Percentiles rank a stretch among this genome's conserved stretches.
These are phyloP conservation scores for Colletotrichum sp. DNA, from an alignment of 2,329 filamentous ascomycete species.

Conservation along the genomic window DNA sequence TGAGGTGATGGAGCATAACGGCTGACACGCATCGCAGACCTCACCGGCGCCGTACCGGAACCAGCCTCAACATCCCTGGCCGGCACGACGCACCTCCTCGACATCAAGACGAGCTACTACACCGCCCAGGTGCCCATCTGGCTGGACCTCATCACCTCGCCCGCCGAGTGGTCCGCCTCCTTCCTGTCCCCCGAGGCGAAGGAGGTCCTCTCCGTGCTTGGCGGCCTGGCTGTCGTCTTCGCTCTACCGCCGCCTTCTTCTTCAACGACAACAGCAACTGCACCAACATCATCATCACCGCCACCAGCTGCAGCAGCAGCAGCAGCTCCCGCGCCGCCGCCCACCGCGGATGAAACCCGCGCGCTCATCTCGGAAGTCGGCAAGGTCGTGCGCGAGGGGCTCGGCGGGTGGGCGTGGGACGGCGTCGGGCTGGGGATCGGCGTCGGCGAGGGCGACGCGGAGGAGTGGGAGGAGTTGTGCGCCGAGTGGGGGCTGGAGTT, in stretches of 20 bases:
- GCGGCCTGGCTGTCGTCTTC: slow-evolving; percentile 63
- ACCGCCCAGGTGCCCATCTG: slow-evolving; percentile 65
- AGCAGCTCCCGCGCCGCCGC: neutral
- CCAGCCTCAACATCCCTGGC: slow-evolving; percentile 51
- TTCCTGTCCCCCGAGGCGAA: slow-evolving; percentile 66
- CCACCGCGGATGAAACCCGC: slow-evolving; percentile 29
- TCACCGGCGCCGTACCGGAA: slow-evolving; percentile 53
- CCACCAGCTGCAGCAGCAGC: neutral
- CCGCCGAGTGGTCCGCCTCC: slow-evolving; percentile 59
- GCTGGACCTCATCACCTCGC: slow-evolving; percentile 65
- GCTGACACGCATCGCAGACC: slow-evolving; percentile 42
- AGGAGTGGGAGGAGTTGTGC: slow-evolving; percentile 68
- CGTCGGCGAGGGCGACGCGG: slow-evolving; percentile 49
- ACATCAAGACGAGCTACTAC: slow-evolving; percentile 67
- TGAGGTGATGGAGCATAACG: no score
- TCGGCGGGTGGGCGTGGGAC: slow-evolving; percentile 69
- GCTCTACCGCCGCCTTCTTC: slow-evolving; percentile 33
- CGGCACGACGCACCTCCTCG: slow-evolving; percentile 62
- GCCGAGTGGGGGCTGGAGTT: slow-evolving; percentile 66
- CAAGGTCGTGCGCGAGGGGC: slow-evolving; percentile 58
- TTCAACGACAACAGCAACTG: neutral
- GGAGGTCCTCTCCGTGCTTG: slow-evolving; percentile 67
- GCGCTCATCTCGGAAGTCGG: slow-evolving; percentile 58
- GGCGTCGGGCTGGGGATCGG: slow-evolving; percentile 66
- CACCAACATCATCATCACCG: neutral